These are phyloP conservation scores for Coleophoma cylindrospora DNA, from an alignment of 2,329 filamentous ascomycete genomes.

Conservation along the genomic window DNA sequence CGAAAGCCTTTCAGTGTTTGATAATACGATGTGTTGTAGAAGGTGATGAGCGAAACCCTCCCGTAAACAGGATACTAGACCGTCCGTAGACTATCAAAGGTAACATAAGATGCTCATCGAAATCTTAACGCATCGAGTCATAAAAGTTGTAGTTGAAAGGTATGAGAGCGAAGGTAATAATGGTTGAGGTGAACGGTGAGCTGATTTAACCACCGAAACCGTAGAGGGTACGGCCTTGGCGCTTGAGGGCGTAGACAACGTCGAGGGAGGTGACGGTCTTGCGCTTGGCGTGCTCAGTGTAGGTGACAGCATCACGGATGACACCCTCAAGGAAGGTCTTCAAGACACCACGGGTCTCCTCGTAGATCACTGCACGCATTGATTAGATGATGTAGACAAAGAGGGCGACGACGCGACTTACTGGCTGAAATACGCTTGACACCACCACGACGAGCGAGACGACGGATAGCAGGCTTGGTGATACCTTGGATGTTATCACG, in stretches of 20 bases:
- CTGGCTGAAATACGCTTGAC: constrained; percentile 99
- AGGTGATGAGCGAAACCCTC: constrained; percentile 24
- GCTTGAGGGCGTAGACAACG: constrained; percentile 58
- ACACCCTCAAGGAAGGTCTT: constrained; percentile 82
- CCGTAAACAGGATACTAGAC: constrained; percentile 32
- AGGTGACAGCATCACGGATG: constrained; percentile 74
- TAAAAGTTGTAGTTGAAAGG: constrained; percentile 6
- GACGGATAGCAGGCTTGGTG: constrained; percentile 96
- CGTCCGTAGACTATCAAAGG: constrained; percentile 29
- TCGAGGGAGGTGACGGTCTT: constrained; percentile 63
- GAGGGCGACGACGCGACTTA: constrained; percentile 33
- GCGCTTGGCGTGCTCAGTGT: constrained; percentile 77
- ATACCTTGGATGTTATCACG: constrained; percentile 99
- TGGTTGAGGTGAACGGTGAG: neutral
- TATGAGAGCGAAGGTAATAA: neutral
- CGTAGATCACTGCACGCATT: constrained; percentile 61
- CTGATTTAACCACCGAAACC: constrained; percentile 57
- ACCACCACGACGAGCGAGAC: constrained; percentile 98
- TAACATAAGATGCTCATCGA: constrained; percentile 20
- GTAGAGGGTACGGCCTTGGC: constrained; percentile 60
- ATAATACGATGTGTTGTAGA: constrained; percentile 8
- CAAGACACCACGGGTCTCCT: constrained; percentile 76
- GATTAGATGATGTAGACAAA: neutral
- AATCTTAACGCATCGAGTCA: constrained; percentile 5
- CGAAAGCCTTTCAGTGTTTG: constrained; percentile 10